phyloP scores from a whole-genome alignment of 148 eudicot genomes.

The Gaultheria prostrata region DNA sequence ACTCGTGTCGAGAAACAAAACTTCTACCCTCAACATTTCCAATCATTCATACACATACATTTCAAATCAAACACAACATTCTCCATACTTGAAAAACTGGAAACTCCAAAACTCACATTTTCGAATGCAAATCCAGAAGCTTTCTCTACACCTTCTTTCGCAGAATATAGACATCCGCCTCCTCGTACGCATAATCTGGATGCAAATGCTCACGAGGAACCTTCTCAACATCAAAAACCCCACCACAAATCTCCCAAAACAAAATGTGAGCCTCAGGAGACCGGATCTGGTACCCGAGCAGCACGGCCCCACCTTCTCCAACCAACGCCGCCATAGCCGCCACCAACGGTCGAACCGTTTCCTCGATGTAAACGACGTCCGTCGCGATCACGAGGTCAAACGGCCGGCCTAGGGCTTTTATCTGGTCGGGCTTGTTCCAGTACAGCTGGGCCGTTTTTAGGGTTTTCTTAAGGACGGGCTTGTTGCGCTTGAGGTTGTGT shows the following conservation, averaged over 20 bases:
- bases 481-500: constrained; percentile 71
- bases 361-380: constrained; percentile 86
- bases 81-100: neutral
- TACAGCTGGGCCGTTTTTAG: constrained; percentile 62
- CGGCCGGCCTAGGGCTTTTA: constrained; percentile 44
- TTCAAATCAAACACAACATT: neutral
- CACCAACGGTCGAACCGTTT: constrained; percentile 60
- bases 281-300: constrained; percentile 80
- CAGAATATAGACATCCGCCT: constrained; percentile 65
- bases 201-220: constrained; percentile 77
- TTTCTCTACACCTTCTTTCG: constrained; percentile 46
- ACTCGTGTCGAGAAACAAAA: no score
- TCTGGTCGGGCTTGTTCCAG: constrained; percentile 71
- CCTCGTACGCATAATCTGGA: constrained; percentile 77
- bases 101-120: neutral
- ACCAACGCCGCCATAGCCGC: constrained; percentile 55
- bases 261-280: constrained; percentile 74
- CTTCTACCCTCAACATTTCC: neutral
- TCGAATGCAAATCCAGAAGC: neutral
- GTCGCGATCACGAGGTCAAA: constrained; percentile 78
- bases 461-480: constrained; percentile 46
- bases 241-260: constrained; percentile 65
- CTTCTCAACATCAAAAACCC: constrained; percentile 57
- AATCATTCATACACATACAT: neutral
- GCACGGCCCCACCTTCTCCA: constrained; percentile 60